Conservation (phyloP, 2,329 filamentous ascomycete genomes). For the Fusarium fujikuroi region DNA sequence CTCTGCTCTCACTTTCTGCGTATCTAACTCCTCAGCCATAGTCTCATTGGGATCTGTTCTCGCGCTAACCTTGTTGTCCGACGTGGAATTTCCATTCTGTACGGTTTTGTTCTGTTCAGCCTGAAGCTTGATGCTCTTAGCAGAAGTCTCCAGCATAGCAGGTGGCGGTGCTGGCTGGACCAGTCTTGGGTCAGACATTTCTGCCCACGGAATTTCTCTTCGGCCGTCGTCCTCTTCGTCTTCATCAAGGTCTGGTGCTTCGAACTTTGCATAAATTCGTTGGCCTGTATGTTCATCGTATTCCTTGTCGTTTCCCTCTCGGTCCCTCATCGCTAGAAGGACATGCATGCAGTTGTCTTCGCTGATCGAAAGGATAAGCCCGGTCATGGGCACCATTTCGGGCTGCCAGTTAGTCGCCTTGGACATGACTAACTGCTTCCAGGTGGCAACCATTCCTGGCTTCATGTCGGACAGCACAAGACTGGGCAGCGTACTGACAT, state of each 20-base stretch:
- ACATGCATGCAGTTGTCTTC: constrained; percentile 66
- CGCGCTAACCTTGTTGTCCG: constrained; percentile 44
- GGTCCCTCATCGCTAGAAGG: constrained; percentile 75
- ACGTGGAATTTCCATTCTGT: constrained; percentile 16
- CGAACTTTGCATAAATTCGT: constrained; percentile 81
- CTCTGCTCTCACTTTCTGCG: constrained; percentile 46
- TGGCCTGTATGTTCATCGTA: constrained; percentile 76
- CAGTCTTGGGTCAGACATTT: constrained; percentile 76
- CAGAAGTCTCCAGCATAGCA: constrained; percentile 41
- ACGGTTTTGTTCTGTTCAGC: constrained; percentile 20
- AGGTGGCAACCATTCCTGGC: constrained; percentile 73
- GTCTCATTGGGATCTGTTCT: constrained; percentile 34
- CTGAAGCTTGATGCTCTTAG: constrained; percentile 44
- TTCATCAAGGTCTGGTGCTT: constrained; percentile 72
- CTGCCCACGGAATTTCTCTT: constrained; percentile 67
- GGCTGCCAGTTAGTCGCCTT: constrained; percentile 74
- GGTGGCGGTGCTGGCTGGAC: constrained; percentile 54
- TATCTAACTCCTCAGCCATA: constrained; percentile 44
- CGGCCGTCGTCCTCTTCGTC: constrained; percentile 70
- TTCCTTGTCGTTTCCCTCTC: constrained; percentile 65
- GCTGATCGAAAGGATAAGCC: constrained; percentile 67
- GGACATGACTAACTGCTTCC: constrained; percentile 72
- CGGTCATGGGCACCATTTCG: constrained; percentile 71
- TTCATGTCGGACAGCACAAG: constrained; percentile 61
- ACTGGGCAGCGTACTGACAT: constrained; percentile 63